Evolutionary conservation across 257 asterid species (phyloP), one percentile per base, ranked within the genome.

Genomic region (Linderniella brevidens): DNA sequence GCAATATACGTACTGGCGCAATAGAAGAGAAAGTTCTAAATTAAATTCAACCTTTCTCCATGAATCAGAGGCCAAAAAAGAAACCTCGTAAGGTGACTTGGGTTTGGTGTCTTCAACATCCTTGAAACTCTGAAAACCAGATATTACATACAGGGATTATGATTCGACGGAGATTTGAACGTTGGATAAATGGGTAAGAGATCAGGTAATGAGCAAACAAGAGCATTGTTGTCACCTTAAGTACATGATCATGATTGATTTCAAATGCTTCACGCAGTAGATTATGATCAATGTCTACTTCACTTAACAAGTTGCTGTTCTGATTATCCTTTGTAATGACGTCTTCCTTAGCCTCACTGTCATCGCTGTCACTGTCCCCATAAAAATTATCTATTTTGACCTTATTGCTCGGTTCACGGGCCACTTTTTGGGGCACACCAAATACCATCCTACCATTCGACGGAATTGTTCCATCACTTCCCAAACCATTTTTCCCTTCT

Each of bases 341-440:
- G 36, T 51, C 72, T 63, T 64, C 80, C 56, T 53, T 64, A 36
- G 61, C 50, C 55, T 61, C 80, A 38, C 14, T 55, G 54, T 68
- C 84, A 52, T 84, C 94, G 69, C 90, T 69, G 50, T 84, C 96
- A 60, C 88, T 80, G 62, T 76, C n/a, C n/a, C n/a, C 80, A 65
- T 76, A 80, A 68, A 53, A 80, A 64, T 71, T 65, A 68, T 78
- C 78, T 15, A 64, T 14, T 48, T 64, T 73, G 17, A 20, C 63
- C 58, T 64, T 61, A 49, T 70, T 63, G 15, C 42, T 75, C 5
- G 67, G 54, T 62, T 63, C 75, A 16, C 55, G 55, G 58, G 59
- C 72, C 55, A 61, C 71, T 69, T 46, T 67, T 46, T 74, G 74
- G 39, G 75, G 62, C 66, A 42, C 85, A 58, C 98, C 94, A 64